Conservation (phyloP, 108 stramenopile species). For the Pseudonitzschia pungens region DNA sequence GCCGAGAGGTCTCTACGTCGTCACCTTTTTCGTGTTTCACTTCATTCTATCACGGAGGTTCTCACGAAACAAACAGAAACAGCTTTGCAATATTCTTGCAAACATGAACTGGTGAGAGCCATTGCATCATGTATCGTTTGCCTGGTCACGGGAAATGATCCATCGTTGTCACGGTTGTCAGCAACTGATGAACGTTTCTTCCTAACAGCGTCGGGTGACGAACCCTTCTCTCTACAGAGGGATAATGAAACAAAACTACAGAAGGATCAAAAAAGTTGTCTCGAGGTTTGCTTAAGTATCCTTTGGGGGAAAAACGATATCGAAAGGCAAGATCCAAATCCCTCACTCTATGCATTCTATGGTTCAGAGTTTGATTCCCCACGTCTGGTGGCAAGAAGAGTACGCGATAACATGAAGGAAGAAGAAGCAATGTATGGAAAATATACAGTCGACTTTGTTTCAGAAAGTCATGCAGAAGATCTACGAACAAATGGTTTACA, state of each 20-base stretch:
- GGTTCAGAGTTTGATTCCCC: conserved; percentile 3
- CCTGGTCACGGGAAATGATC: conserved; percentile 7
- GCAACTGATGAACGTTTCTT: conserved; percentile 3
- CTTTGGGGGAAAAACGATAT: not conserved
- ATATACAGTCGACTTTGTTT: conserved; percentile 11
- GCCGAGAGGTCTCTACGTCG: not conserved
- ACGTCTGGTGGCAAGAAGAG: not conserved
- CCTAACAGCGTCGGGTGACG: not conserved
- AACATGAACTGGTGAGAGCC: not conserved
- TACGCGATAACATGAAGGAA: not conserved
- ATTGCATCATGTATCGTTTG: conserved; percentile 11
- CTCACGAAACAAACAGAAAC: not conserved
- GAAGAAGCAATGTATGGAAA: not conserved
- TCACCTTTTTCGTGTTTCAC: not conserved
- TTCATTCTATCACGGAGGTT: not conserved
- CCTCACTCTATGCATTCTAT: conserved; percentile 5
- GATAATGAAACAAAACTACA: not conserved
- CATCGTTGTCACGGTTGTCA: conserved; percentile 1
- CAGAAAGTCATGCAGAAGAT: conserved; percentile 20
- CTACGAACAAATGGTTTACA: not conserved
- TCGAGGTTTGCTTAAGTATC: not conserved
- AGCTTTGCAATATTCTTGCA: not conserved
- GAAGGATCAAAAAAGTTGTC: not conserved
- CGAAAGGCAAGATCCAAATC: not conserved
- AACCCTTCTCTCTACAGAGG: not conserved